Evolutionary conservation across 371 early-diverging fungal genomes (phyloP).

Genomic region (Funneliformis caledonium): DNA sequence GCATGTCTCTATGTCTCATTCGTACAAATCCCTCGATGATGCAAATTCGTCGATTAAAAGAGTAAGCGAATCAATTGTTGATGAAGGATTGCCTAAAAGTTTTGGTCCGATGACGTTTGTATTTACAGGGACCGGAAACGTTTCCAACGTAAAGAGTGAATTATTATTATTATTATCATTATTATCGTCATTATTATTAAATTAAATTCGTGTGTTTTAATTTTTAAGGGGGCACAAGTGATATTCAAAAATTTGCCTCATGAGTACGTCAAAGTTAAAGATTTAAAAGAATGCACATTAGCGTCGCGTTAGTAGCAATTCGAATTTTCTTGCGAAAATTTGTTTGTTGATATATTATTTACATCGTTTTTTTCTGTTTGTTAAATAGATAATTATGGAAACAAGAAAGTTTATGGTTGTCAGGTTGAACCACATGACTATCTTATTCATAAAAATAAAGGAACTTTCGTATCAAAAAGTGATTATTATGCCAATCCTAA

Average conservation of each 20-base stretch:
- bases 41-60: constrained; percentile 77
- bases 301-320: constrained; percentile 61
- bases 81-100: constrained; percentile 84
- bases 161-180: background rate
- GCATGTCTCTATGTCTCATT: constrained; percentile 86
- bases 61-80: constrained; percentile 79
- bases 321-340: background rate
- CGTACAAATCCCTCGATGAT: constrained; percentile 79
- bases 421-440: constrained; percentile 84
- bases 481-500: constrained; percentile 86
- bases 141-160: constrained; percentile 68
- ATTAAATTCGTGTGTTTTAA: background rate
- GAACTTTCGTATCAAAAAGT: constrained; percentile 55
- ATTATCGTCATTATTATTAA: background rate
- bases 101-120: constrained; percentile 91
- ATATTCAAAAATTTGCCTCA: constrained; percentile 92
- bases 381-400: constrained; percentile 11
- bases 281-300: constrained; percentile 70
- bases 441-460: constrained; percentile 71
- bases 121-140: constrained; percentile 96
- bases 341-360: background rate
- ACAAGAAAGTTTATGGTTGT: constrained; percentile 76
- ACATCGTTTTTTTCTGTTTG: background rate
- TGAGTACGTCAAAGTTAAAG: constrained; percentile 85
- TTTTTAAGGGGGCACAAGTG: constrained; percentile 78